These are phyloP conservation scores for Linum usitatissimum DNA, from an alignment of 345 rosid genomes.

Conservation along the genomic window DNA sequence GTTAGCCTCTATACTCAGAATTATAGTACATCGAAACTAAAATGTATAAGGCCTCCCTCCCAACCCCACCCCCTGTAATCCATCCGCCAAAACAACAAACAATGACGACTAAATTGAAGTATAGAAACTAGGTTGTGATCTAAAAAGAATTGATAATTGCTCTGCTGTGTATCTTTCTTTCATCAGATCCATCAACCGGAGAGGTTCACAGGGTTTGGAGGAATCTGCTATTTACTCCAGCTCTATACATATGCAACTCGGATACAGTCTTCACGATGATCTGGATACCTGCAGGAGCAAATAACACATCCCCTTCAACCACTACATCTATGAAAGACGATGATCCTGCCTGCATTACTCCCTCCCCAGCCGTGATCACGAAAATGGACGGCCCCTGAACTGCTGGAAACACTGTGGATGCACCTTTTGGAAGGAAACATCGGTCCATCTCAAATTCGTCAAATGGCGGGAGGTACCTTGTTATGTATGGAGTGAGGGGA, in stretches of 20 bases:
- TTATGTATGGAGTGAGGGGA: conserved; percentile 47
- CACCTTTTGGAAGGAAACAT: conserved; percentile 57
- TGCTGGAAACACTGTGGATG: conserved; percentile 55
- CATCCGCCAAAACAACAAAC: neutral
- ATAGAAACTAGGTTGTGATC: neutral
- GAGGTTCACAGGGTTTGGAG: conserved; percentile 25
- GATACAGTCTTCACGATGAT: conserved; percentile 38
- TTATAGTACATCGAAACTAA: neutral
- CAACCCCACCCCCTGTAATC: neutral
- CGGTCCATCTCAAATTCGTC: conserved; percentile 84
- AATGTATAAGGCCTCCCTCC: neutral
- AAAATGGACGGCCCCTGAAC: conserved; percentile 77
- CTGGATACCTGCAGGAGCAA: conserved; percentile 61
- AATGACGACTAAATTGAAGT: neutral
- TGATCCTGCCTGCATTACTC: conserved; percentile 36
- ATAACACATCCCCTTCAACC: conserved; percentile 62
- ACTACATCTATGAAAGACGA: conserved; percentile 21
- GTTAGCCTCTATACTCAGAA: neutral
- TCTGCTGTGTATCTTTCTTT: neutral
- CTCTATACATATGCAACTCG: conserved; percentile 65
- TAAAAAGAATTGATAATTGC: neutral
- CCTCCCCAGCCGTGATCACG: conserved; percentile 50
- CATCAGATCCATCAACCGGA: neutral
- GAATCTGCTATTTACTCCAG: conserved; percentile 68
- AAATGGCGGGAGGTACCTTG: conserved; percentile 84